A percentile compares a stretch with the other conserved stretches of the same genome.
Evolutionary conservation across 2,329 filamentous ascomycete species (phyloP).

Genomic region (Sarocladium brachiariae): DNA sequence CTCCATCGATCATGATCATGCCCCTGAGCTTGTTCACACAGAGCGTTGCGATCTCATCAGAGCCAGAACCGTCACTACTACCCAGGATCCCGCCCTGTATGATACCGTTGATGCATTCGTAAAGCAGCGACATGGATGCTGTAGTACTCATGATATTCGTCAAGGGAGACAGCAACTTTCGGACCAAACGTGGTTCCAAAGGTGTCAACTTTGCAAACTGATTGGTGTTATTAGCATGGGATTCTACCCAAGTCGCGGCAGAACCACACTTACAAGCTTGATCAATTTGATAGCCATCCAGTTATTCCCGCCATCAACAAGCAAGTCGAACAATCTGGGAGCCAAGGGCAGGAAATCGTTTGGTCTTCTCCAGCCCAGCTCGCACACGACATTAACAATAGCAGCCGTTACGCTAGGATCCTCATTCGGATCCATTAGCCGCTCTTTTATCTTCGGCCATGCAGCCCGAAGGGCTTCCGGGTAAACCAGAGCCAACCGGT

Average conservation of each 20-base stretch:
- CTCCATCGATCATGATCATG: slow-evolving; percentile 89
- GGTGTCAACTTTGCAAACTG: slow-evolving; percentile 97
- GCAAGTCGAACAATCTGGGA: slow-evolving; percentile 81
- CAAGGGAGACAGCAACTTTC: slow-evolving; percentile 83
- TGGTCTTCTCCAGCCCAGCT: slow-evolving; percentile 87
- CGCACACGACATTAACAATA: slow-evolving; percentile 94
- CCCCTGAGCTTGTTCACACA: slow-evolving; percentile 89
- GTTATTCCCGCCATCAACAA: slow-evolving; percentile 91
- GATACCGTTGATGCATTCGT: slow-evolving; percentile 97
- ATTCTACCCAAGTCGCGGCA: background rate
- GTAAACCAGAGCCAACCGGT: slow-evolving; percentile 90
- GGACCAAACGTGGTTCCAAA: slow-evolving; percentile 81
- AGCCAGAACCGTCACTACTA: slow-evolving; percentile 69
- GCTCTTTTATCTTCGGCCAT: slow-evolving; percentile 97
- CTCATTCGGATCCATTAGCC: slow-evolving; percentile 81
- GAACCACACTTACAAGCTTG: slow-evolving; percentile 59
- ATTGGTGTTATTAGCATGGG: slow-evolving; percentile 44
- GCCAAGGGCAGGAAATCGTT: slow-evolving; percentile 91
- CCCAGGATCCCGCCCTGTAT: slow-evolving; percentile 93
- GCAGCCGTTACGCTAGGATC: slow-evolving; percentile 91
- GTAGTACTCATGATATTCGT: slow-evolving; percentile 93
- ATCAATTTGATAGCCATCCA: slow-evolving; percentile 99
- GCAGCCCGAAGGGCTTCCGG: slow-evolving; percentile 86
- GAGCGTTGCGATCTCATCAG: slow-evolving; percentile 84
- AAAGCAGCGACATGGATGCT: slow-evolving; percentile 93